A percentile compares a stretch with the other conserved stretches of the same genome.
Conservation (phyloP, 2,329 filamentous ascomycete species). For the Aspergillus caelatus region DNA sequence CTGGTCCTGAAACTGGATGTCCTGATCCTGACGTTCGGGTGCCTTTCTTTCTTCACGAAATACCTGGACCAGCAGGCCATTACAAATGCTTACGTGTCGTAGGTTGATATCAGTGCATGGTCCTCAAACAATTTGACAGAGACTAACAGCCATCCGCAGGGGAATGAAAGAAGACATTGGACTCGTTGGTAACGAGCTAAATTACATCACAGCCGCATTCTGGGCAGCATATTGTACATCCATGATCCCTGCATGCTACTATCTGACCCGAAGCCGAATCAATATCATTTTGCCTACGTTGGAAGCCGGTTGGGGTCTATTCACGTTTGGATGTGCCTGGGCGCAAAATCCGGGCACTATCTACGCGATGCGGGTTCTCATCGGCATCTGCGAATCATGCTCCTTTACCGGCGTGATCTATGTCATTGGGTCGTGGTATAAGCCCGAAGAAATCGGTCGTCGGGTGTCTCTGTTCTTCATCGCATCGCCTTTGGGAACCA, state of each 20-base stretch:
- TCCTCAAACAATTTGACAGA: background rate
- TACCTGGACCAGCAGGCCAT: slow-evolving; percentile 37
- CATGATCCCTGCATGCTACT: slow-evolving; percentile 47
- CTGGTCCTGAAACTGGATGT: slow-evolving; percentile 53
- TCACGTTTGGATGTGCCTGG: slow-evolving; percentile 29
- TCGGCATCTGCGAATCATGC: background rate
- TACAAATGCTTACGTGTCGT: slow-evolving; percentile 18
- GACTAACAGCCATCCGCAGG: slow-evolving; percentile 18
- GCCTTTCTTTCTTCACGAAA: slow-evolving; percentile 52
- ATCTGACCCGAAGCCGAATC: slow-evolving; percentile 32
- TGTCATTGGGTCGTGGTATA: slow-evolving; percentile 18
- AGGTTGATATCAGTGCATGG: slow-evolving; percentile 9
- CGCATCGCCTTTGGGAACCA: slow-evolving; percentile 33
- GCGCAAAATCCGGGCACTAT: slow-evolving; percentile 22
- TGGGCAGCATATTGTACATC: slow-evolving; percentile 46
- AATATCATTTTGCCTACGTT: slow-evolving; percentile 27
- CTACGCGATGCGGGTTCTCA: background rate
- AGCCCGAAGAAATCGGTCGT: slow-evolving; percentile 30
- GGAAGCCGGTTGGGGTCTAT: slow-evolving; percentile 27
- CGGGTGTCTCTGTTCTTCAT: slow-evolving; percentile 37
- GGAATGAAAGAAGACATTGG: background rate
- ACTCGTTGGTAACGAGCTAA: background rate
- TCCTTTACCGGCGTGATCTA: slow-evolving; percentile 2
- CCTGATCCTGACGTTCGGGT: slow-evolving; percentile 47
- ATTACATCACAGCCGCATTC: slow-evolving; percentile 27